phyloP scores from a whole-genome alignment of 306 rosid species.

The Inga oerstediana region DNA sequence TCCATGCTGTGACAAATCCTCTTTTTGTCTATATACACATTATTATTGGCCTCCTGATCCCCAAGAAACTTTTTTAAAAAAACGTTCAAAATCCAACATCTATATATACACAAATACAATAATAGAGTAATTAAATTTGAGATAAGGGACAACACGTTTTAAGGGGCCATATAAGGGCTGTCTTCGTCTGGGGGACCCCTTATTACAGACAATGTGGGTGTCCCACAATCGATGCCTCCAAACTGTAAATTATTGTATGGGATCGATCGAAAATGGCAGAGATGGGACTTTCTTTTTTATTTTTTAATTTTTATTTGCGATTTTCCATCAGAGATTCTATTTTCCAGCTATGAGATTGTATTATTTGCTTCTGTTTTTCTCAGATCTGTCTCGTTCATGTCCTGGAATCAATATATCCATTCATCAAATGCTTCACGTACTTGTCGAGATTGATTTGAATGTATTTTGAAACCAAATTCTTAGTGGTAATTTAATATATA shows the following conservation, averaged over 20 bases:
- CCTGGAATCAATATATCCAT: neutral
- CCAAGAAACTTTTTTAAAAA: constrained; percentile 14
- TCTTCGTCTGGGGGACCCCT: constrained; percentile 44
- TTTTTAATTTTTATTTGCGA: neutral
- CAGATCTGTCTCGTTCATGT: constrained; percentile 44
- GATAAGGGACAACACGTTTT: constrained; percentile 36
- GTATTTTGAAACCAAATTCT: neutral
- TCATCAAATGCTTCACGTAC: constrained; percentile 22
- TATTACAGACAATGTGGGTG: constrained; percentile 35
- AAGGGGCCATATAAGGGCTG: constrained; percentile 5
- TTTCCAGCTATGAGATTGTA: constrained; percentile 37
- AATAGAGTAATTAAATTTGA: constrained; percentile 20
- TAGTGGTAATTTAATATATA: neutral
- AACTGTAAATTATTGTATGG: constrained; percentile 32
- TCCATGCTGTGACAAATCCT: constrained; percentile 56
- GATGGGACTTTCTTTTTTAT: constrained; percentile 43
- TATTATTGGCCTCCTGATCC: constrained; percentile 28
- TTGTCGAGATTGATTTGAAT: neutral
- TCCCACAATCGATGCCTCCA: constrained; percentile 50
- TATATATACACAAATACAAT: neutral
- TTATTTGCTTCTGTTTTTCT: constrained; percentile 20
- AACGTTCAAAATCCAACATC: neutral
- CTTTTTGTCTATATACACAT: constrained; percentile 49
- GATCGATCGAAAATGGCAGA: constrained; percentile 48
- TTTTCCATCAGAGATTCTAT: constrained; percentile 37